Conservation (phyloP, 495 filamentous ascomycete genomes). For the Neurospora terricola region DNA sequence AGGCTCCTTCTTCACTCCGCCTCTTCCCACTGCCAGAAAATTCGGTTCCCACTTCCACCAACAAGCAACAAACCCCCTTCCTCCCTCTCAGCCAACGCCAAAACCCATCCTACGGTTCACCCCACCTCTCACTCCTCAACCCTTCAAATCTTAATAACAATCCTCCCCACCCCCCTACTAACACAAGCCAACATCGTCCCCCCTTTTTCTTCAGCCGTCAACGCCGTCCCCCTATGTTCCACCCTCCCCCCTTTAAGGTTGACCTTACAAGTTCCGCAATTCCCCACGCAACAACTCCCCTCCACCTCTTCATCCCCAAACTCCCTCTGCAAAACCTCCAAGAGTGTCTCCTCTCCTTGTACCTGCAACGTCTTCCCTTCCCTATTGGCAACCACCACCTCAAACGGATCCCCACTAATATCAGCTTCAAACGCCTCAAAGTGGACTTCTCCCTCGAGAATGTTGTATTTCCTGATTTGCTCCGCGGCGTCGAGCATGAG, state of each 20-base stretch:
- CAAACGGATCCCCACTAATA: conserved; percentile 45
- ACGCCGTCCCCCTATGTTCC: conserved; percentile 42
- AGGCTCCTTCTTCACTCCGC: too few species aligned
- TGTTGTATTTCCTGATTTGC: conserved; percentile 24
- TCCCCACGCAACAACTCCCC: conserved; percentile 46
- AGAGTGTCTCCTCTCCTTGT: conserved; percentile 31
- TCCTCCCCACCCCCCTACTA: conserved; percentile 36
- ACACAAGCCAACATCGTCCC: conserved; percentile 37
- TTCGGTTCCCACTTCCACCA: background rate
- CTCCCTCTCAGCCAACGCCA: background rate
- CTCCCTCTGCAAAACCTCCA: conserved; percentile 29
- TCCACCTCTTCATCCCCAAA: conserved; percentile 33
- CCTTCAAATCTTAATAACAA: conserved; percentile 33
- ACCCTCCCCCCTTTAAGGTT: conserved; percentile 37
- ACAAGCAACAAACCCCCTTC: background rate
- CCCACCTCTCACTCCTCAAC: too few species aligned
- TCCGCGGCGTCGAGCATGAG: conserved; percentile 37
- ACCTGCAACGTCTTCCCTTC: conserved; percentile 21
- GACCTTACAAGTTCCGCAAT: conserved; percentile 50
- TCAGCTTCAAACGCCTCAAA: conserved; percentile 46
- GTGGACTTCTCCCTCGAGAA: conserved; percentile 39
- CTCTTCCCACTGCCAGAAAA: background rate
- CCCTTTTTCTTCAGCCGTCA: conserved; percentile 34
- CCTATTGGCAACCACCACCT: conserved; percentile 33
- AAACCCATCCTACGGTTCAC: too few species aligned